A percentile compares a stretch with the other conserved stretches of the same genome.
phyloP scores from a whole-genome alignment of 2,329 filamentous ascomycete species.

The Penicillium concentricum region DNA sequence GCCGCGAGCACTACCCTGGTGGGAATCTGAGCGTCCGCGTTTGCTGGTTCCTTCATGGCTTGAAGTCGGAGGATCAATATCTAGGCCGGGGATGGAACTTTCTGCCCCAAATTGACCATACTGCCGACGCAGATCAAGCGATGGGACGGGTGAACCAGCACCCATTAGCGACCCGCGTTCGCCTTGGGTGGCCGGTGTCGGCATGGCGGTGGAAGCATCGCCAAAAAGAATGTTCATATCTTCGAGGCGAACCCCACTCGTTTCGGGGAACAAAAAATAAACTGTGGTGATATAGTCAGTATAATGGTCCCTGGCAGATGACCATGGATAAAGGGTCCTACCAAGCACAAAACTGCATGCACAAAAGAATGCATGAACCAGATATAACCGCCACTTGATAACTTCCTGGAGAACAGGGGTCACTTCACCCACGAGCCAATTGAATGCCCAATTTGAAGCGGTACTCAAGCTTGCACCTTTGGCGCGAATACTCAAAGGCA shows the following conservation, averaged over 20 bases:
- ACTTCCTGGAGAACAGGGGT: constrained; percentile 88
- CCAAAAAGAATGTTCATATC: constrained; percentile 96
- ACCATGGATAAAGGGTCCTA: constrained; percentile 54
- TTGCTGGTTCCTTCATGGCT: constrained; percentile 51
- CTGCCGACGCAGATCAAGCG: constrained; percentile 64
- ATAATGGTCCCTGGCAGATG: background rate
- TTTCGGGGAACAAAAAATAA: constrained; percentile 97
- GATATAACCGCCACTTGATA: constrained; percentile 91
- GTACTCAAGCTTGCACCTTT: constrained; percentile 97
- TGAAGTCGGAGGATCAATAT: constrained; percentile 74
- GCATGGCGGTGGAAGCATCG: constrained; percentile 80
- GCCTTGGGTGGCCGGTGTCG: constrained; percentile 72
- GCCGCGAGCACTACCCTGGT: constrained; percentile 34
- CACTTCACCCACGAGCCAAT: constrained; percentile 94
- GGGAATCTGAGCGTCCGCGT: constrained; percentile 36
- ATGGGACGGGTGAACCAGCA: constrained; percentile 74
- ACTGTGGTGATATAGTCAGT: constrained; percentile 55
- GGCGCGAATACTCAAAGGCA: constrained; percentile 92
- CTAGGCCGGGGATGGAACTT: constrained; percentile 73
- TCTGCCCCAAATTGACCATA: constrained; percentile 55
- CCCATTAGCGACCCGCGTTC: constrained; percentile 82
- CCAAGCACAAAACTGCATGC: constrained; percentile 92
- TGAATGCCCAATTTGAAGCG: constrained; percentile 96
- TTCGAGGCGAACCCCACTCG: constrained; percentile 88
- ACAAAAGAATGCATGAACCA: constrained; percentile 96